Percentiles rank a stretch among this genome's conserved stretches.
Evolutionary conservation across 2,329 filamentous ascomycete genomes (phyloP).

Genomic region (Aspergillus aculeatus): DNA sequence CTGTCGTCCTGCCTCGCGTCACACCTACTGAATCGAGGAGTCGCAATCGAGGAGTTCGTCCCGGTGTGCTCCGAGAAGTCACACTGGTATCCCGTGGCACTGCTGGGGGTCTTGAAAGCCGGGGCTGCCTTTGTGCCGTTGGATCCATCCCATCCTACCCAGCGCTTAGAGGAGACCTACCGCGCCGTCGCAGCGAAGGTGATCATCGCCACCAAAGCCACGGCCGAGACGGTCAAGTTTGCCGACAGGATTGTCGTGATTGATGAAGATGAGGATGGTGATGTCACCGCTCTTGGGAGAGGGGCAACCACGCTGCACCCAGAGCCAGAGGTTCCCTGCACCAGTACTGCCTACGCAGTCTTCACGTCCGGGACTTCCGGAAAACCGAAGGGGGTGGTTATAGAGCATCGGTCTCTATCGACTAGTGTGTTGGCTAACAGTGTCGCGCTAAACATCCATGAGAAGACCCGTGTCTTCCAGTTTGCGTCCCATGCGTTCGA

Average conservation of each 20-base stretch:
- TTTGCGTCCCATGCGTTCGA: slow-evolving; percentile 8
- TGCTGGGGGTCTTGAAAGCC: slow-evolving; percentile 13
- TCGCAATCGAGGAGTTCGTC: background rate
- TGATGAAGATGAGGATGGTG: background rate
- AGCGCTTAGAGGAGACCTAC: slow-evolving; percentile 13
- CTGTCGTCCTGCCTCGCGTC: background rate
- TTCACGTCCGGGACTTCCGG: slow-evolving; percentile 16
- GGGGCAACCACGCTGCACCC: background rate
- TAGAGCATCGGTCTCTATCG: slow-evolving; percentile 6
- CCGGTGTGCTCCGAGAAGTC: slow-evolving; percentile 14
- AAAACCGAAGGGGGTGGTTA: slow-evolving; percentile 11
- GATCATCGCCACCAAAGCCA: background rate
- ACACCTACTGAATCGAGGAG: background rate
- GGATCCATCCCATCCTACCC: slow-evolving; percentile 14
- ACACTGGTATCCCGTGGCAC: slow-evolving; percentile 8
- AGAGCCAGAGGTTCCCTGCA: background rate
- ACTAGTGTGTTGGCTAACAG: background rate
- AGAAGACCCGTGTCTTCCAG: slow-evolving; percentile 1
- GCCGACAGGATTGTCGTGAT: too few species aligned
- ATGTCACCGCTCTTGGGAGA: too few species aligned
- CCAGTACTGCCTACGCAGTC: slow-evolving; percentile 4
- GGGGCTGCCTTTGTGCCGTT: slow-evolving; percentile 15
- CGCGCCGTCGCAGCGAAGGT: slow-evolving; percentile 6
- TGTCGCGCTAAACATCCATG: background rate
- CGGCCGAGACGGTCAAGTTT: background rate